These are phyloP conservation scores for Styphnolobium japonicum DNA, from an alignment of 306 rosid genomes.

Conservation along the genomic window DNA sequence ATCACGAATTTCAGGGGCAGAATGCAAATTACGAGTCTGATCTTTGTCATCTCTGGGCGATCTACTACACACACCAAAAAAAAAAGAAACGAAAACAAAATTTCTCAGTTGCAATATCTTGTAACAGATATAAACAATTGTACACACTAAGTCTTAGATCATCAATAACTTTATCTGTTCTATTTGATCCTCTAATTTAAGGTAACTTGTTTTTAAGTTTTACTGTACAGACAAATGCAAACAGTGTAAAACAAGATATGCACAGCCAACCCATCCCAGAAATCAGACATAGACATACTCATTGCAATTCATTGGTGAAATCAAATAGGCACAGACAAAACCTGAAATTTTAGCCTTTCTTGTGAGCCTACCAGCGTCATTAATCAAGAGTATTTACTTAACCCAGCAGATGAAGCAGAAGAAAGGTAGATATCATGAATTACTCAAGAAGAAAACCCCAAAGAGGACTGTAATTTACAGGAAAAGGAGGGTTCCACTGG, in stretches of 20 bases:
- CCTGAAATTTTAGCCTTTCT: neutral
- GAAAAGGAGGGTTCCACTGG: too few relatives aligned
- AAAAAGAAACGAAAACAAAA: too few relatives aligned
- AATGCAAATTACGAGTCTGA: constrained; percentile 36
- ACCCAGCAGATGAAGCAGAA: neutral
- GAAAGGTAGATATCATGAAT: neutral
- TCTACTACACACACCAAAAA: too few relatives aligned
- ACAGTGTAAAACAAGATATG: neutral
- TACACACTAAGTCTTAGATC: neutral
- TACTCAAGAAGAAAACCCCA: neutral
- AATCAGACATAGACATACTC: neutral
- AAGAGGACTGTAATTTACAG: too few relatives aligned
- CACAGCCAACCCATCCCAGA: neutral
- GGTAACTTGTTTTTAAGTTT: neutral
- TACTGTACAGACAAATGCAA: neutral
- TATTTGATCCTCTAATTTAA: constrained; percentile 11
- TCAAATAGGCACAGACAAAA: neutral
- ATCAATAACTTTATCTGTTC: neutral
- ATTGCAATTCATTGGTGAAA: neutral
- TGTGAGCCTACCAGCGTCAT: neutral
- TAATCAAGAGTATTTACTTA: neutral
- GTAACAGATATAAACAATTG: neutral
- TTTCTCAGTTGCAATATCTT: too few relatives aligned
- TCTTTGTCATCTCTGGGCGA: constrained; percentile 65
- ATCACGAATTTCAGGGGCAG: constrained; percentile 82